Base-by-base conservation (phyloP, 306 rosid species). In the Castanopsis chinensis region DNA sequence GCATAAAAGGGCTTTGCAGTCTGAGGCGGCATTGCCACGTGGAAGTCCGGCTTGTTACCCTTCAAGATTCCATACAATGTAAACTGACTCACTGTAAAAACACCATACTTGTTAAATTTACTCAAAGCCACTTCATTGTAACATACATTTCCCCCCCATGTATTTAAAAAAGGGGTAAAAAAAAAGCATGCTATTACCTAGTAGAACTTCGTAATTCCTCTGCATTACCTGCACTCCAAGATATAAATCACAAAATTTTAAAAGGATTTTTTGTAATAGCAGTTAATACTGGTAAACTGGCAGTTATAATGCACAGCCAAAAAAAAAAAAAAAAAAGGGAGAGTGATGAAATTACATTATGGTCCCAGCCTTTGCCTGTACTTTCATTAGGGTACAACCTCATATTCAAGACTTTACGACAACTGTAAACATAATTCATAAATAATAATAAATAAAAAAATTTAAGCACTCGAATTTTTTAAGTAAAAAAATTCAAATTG, bases 41-140 rank as follows among this genome's bases (percentile, higher is more conserved):
- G 99, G 77, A 94, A 94, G 79, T 94, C 99, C 9, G 99, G 99
- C 80, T 94, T 92, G 88, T 94, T 94, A 33, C 97, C 97, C 87
- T 92, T 94, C 82, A 92, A 74, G 78, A 87, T 33, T 79, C 99
- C 99, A 75, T 85, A 92, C 86, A 94, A 78, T 43, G 99, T 92
- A 80, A 94, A 94, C 79, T 94, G 99, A 84, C 99, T 94, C 86
- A 90, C 99, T 94, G 90, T 74, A 79, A 88, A 49, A 49, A 49
- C 79, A 70, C 78, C 80, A 55, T 10, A 63, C 28, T 27, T 33
- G 60, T 72, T 11, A 21, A 23, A 21, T 52, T 33, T 18, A 49
- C 25, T 64, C 23, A 12, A 43, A 6, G 27, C 20, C 54, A 67
- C 32, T 35, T 19, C 64, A 5, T 10, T 63, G 10, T 27, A 51